A percentile compares a stretch with the other conserved stretches of the same genome.
phyloP scores from a whole-genome alignment of 768 basidiomycete genomes.

The Tremella yokohamensis region DNA sequence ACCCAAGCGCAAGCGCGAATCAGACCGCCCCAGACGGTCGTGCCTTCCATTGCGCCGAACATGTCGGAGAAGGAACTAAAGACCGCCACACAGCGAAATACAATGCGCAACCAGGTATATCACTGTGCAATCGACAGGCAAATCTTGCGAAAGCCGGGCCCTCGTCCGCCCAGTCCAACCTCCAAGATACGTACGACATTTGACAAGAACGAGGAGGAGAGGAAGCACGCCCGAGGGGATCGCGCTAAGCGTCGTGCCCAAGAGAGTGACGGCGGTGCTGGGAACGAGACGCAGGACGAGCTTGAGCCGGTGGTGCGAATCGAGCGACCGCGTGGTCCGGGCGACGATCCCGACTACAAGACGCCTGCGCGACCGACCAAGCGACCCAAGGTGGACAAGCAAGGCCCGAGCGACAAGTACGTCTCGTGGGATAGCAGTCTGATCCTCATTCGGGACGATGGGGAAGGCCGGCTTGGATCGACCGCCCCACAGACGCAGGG shows the following conservation, averaged over 20 bases:
- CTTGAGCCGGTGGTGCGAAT: conserved; percentile 12
- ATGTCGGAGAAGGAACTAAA: conserved; percentile 49
- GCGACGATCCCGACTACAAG: conserved; percentile 47
- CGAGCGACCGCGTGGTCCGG: conserved; percentile 35
- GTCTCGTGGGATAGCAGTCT: conserved; percentile 50
- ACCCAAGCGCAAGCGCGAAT: conserved; percentile 1
- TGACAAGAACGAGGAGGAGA: conserved; percentile 40
- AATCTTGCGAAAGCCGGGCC: conserved; percentile 41
- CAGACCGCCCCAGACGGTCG: background rate
- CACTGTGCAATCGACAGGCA: conserved; percentile 48
- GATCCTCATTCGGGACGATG: conserved; percentile 39
- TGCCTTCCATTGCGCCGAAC: conserved; percentile 17
- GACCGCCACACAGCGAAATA: conserved; percentile 44
- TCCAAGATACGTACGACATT: conserved; percentile 44
- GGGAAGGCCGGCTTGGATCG: background rate
- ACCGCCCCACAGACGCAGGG: background rate
- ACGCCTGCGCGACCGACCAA: conserved; percentile 42
- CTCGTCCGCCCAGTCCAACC: conserved; percentile 45
- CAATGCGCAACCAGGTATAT: conserved; percentile 47
- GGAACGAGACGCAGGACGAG: no score
- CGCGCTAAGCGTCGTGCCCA: conserved; percentile 34
- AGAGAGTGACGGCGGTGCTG: conserved; percentile 1
- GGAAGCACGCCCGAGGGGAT: conserved; percentile 31
- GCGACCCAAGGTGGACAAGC: conserved; percentile 12
- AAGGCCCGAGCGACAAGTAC: conserved; percentile 15